Evolutionary conservation across 2,329 filamentous ascomycete genomes (phyloP).

Genomic region (Clonostachys byssicola): DNA sequence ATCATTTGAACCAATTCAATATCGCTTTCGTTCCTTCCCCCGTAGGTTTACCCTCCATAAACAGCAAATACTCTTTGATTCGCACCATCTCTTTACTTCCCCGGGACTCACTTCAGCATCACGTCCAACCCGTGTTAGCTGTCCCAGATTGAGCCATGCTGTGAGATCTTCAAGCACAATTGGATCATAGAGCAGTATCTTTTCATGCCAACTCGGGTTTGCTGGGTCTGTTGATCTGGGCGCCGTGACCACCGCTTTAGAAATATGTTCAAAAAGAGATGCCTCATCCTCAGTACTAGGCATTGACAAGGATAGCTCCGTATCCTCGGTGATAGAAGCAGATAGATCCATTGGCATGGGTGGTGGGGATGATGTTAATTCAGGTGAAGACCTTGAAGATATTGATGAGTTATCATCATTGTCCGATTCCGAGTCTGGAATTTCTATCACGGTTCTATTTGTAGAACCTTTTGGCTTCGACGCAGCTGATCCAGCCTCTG

Average conservation of each 20-base stretch:
- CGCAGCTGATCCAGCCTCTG: too few species aligned
- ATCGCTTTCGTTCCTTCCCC: constrained; percentile 50
- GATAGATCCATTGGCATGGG: constrained; percentile 36
- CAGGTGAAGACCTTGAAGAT: constrained; percentile 1
- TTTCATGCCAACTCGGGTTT: constrained; percentile 77
- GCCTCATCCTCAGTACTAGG: constrained; percentile 35
- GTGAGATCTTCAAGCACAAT: constrained; percentile 84
- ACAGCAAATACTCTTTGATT: constrained; percentile 81
- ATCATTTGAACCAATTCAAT: constrained; percentile 9
- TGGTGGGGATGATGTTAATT: constrained; percentile 17
- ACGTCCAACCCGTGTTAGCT: constrained; percentile 57
- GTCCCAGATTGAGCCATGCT: constrained; percentile 73
- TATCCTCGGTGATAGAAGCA: constrained; percentile 36
- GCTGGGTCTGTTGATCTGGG: constrained; percentile 42
- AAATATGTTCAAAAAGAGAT: constrained; percentile 47
- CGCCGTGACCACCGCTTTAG: constrained; percentile 45
- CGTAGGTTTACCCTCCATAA: constrained; percentile 58
- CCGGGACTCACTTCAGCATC: constrained; percentile 58
- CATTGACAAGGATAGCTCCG: constrained; percentile 32
- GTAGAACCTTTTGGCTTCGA: neutral
- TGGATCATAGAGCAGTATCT: constrained; percentile 90
- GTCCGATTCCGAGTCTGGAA: constrained; percentile 47
- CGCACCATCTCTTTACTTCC: constrained; percentile 86
- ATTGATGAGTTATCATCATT: constrained; percentile 11
- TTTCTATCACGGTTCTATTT: constrained; percentile 31